Evolutionary conservation across 805 yeast genomes (phyloP).

Genomic region (Wickerhamiella shivajii): DNA sequence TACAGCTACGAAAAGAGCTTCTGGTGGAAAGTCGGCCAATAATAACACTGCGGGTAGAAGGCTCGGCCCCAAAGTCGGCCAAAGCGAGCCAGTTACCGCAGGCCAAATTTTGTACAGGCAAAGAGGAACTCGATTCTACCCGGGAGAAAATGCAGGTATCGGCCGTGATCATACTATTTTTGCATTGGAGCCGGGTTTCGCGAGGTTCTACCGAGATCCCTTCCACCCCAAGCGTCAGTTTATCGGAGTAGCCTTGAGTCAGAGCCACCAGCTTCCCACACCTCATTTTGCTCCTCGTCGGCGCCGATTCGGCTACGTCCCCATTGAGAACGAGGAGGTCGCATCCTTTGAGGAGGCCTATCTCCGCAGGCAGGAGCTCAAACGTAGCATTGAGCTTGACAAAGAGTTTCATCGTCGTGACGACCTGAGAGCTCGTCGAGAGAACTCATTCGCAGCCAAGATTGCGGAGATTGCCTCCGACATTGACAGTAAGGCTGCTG

Average conservation of each 20-base stretch:
- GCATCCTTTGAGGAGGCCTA: constrained; percentile 46
- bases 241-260: constrained; percentile 69
- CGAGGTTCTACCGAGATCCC: constrained; percentile 83
- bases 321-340: constrained; percentile 34
- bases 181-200: constrained; percentile 87
- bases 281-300: constrained; percentile 82
- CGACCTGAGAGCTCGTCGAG: constrained; percentile 24
- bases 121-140: constrained; percentile 86
- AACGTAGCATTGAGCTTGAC: constrained; percentile 39
- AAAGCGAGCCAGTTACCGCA: constrained; percentile 57
- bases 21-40: constrained; percentile 89
- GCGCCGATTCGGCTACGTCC: constrained; percentile 66
- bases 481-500: constrained; percentile 14
- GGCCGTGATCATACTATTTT: constrained; percentile 90
- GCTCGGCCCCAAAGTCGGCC: constrained; percentile 78
- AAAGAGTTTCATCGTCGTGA: constrained; percentile 30
- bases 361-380: constrained; percentile 53
- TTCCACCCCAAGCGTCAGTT: constrained; percentile 88
- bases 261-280: constrained; percentile 56
- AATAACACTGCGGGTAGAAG: constrained; percentile 92
- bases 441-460: constrained; percentile 22
- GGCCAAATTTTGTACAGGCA: constrained; percentile 89
- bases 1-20: constrained; percentile 84
- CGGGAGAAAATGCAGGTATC: constrained; percentile 73
- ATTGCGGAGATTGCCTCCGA: constrained; percentile 21